Evolutionary conservation across 495 filamentous ascomycete species (phyloP).

Genomic region (Annulohypoxylon bovei): DNA sequence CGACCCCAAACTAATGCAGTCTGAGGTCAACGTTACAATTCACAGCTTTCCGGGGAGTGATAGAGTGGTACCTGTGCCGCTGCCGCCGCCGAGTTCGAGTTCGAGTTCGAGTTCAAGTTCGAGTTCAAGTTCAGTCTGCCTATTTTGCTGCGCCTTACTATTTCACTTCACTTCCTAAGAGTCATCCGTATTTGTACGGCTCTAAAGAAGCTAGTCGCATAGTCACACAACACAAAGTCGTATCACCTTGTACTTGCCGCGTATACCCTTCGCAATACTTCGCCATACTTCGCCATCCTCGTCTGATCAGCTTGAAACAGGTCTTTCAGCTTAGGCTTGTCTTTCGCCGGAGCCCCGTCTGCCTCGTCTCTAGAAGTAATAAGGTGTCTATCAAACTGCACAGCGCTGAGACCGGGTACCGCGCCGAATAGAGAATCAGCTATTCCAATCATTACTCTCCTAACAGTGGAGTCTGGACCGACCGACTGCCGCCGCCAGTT

Average conservation of each 20-base stretch:
- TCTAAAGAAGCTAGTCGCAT: conserved; percentile 1
- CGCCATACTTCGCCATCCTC: conserved; percentile 2
- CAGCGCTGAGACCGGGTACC: conserved; percentile 16
- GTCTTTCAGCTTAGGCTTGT: neutral
- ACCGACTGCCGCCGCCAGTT: conserved; percentile 26
- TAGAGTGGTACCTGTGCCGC: conserved; percentile 13
- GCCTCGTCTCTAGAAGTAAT: conserved; percentile 2
- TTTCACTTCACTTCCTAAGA: conserved; percentile 3
- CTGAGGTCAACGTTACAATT: conserved; percentile 48
- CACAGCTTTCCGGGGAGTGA: conserved; percentile 29
- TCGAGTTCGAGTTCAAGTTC: conserved; percentile 5
- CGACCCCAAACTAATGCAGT: conserved; percentile 35
- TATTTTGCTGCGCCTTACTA: conserved; percentile 21
- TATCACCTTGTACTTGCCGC: neutral
- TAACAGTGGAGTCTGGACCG: conserved; percentile 28
- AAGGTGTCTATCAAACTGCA: conserved; percentile 11
- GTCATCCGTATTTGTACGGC: neutral
- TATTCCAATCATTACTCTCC: conserved; percentile 5
- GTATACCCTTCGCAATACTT: neutral
- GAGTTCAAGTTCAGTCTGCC: neutral
- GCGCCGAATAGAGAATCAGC: conserved; percentile 15
- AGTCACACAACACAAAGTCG: conserved; percentile 1
- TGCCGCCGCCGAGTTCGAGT: conserved; percentile 20
- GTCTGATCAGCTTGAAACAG: neutral
- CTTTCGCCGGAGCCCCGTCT: conserved; percentile 20